phyloP scores from a whole-genome alignment of 495 filamentous ascomycete genomes.

The Podospora pseudocomata region DNA sequence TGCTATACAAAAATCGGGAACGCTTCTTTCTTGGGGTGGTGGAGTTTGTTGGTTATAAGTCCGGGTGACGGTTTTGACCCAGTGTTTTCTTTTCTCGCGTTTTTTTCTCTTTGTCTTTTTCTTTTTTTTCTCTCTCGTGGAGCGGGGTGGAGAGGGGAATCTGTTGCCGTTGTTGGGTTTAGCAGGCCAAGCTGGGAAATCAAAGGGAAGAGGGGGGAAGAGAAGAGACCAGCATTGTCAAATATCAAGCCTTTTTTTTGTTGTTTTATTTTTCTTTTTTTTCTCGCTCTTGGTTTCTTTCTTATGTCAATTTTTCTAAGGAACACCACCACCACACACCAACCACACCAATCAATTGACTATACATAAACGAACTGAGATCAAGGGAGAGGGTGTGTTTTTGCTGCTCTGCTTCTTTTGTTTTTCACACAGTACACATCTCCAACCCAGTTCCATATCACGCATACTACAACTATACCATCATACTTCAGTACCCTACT shows the following conservation, averaged over 20 bases:
- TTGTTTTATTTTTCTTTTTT: constrained; percentile 10
- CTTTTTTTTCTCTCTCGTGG: constrained; percentile 3
- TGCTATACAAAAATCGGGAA: constrained; percentile 20
- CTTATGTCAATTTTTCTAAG: constrained; percentile 21
- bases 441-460: neutral
- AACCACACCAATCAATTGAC: neutral
- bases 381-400: neutral
- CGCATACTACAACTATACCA: neutral
- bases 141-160: constrained; percentile 5
- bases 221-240: constrained; percentile 4
- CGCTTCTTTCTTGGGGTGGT: constrained; percentile 10
- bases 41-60: constrained; percentile 27
- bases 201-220: neutral
- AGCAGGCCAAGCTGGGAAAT: neutral
- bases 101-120: constrained; percentile 2
- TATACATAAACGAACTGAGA: neutral
- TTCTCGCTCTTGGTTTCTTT: constrained; percentile 25
- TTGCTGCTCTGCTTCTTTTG: neutral
- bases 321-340: neutral
- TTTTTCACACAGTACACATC: neutral
- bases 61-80: constrained; percentile 14
- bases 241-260: neutral
- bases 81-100: constrained; percentile 5
- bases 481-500: neutral
- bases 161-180: neutral